Evolutionary conservation across 345 rosid species (phyloP).

Genomic region (Bruguiera sexangula): DNA sequence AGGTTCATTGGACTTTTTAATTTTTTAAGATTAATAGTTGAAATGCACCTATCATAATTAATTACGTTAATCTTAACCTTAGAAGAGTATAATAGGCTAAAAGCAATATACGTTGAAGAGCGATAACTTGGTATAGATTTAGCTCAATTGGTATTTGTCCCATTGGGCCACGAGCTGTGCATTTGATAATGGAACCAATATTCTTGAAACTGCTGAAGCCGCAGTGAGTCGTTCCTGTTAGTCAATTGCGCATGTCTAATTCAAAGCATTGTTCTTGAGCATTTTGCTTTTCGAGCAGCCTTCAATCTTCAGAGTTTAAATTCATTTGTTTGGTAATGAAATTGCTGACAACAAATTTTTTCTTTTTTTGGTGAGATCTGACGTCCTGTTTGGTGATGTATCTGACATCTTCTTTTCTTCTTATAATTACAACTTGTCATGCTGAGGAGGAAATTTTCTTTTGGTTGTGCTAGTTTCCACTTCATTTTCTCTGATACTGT

Average conservation of each 20-base stretch:
- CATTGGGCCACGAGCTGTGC: constrained; percentile 77
- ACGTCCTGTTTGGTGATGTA: background rate
- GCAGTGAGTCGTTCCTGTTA: constrained; percentile 40
- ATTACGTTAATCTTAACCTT: no score
- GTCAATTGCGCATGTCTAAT: background rate
- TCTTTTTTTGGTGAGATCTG: background rate
- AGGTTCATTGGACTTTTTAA: no score
- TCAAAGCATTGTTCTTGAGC: background rate
- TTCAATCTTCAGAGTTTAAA: background rate
- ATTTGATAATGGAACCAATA: constrained; percentile 64
- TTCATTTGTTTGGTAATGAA: background rate
- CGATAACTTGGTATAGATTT: no score
- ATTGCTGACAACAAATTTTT: background rate
- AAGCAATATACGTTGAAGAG: no score
- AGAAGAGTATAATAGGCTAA: no score
- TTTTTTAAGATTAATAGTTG: no score
- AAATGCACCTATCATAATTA: no score
- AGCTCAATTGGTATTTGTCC: constrained; percentile 50
- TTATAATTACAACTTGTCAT: background rate
- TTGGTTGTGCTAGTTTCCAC: background rate
- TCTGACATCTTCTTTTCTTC: no score
- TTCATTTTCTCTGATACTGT: background rate
- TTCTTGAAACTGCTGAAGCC: constrained; percentile 74
- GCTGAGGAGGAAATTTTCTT: background rate
- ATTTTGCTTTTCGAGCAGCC: background rate